Base-by-base conservation (phyloP, 164 flowering plant genomes). In the Vitis rupestris region DNA sequence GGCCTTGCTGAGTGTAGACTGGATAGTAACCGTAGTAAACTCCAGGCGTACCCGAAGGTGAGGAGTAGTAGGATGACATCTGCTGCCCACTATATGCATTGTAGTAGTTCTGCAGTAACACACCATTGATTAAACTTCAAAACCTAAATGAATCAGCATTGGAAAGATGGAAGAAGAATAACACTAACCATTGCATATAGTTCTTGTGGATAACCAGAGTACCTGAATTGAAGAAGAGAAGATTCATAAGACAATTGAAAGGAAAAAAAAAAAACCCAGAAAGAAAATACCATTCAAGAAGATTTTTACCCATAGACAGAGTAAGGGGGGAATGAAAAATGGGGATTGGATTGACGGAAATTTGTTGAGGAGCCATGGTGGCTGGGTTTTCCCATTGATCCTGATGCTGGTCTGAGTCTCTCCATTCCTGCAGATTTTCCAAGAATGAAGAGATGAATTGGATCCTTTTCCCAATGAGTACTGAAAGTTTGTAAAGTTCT, bases 71-170 rank as follows among this genome's bases (percentile, higher is more conserved):
- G 5, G 69, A 13, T 49, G 69, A 64, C 12, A 30, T 23, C 16
- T 69, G 69, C 15, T 69, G 69, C 12, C 70, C 74, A 8, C 66
- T 55, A 65, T 75, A 70, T 1, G 12, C 71, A 71, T 71, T 75
- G 68, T 75, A 70, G 53, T 71, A 62, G 31, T 63, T 71, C 78
- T 75, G 74, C 64, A 59, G 8, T 3, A 57, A 60, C 17, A 67
- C 23, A 44, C 15, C 2, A 30, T 11, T 19, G 11, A 37, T 8
- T 29, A 2, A 16, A 9, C 19, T 9, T 44, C 4, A 31, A 60
- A 19, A 29, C 7, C 2, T 3, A 11, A 9, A 29, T 31, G 47
- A 62, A 29, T n/a, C 9, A 14, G 19, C 13, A 2, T 7, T 44
- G 51, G n/a, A 15, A 37, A 30, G 11, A 14, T 10, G 30, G 8